Evolutionary conservation across 768 basidiomycete genomes (phyloP).

Genomic region (Leucogyrophana mollusca): DNA sequence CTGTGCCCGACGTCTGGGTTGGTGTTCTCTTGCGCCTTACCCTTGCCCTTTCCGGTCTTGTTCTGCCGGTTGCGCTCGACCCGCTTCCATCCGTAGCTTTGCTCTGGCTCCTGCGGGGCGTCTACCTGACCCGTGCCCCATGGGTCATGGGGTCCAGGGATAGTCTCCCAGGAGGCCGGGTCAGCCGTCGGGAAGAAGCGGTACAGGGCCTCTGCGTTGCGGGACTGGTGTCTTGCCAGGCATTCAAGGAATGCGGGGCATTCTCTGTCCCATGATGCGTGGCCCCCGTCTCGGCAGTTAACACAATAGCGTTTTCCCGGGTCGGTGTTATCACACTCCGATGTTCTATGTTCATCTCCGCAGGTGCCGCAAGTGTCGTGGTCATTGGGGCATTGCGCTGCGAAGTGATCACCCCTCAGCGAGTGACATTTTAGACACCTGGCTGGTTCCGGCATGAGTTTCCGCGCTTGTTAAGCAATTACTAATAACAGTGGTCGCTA

Average conservation of each 20-base stretch:
- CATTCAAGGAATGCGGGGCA: conserved; percentile 19
- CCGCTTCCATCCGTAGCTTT: background rate
- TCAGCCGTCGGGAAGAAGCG: background rate
- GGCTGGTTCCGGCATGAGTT: conserved; percentile 17
- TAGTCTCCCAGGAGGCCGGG: background rate
- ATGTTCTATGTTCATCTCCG: conserved; percentile 16
- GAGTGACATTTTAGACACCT: conserved; percentile 28
- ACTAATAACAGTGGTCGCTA: too few species aligned
- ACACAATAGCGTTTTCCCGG: conserved; percentile 17
- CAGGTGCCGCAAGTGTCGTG: conserved; percentile 16
- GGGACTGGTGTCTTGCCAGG: background rate
- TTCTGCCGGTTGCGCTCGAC: background rate
- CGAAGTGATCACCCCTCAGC: conserved; percentile 9
- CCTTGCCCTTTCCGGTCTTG: background rate
- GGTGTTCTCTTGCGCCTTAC: background rate
- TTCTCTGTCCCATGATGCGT: conserved; percentile 24
- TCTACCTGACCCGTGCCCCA: background rate
- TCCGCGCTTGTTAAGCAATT: too few species aligned
- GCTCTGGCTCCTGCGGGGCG: background rate
- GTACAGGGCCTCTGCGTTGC: background rate
- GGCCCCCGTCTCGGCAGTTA: conserved; percentile 21
- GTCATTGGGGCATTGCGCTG: conserved; percentile 7
- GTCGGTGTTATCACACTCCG: conserved; percentile 9
- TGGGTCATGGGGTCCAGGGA: background rate
- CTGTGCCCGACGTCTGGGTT: background rate